Conservation (phyloP, 2,329 filamentous ascomycete species). For the Claviceps sp. region DNA sequence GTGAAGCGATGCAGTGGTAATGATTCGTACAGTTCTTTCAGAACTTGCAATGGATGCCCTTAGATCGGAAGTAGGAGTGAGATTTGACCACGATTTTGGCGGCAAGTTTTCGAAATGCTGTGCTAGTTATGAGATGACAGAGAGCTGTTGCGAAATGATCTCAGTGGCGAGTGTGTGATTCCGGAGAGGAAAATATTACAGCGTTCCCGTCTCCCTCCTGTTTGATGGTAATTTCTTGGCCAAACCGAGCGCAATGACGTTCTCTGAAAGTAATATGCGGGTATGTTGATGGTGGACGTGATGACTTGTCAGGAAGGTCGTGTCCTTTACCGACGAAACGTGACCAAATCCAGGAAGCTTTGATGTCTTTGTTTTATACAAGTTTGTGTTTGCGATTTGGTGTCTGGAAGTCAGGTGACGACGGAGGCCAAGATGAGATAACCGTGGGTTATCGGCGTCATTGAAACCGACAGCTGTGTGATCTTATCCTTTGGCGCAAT, state of each 20-base stretch:
- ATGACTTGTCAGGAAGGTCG: background rate
- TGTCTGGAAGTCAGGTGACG: constrained; percentile 29
- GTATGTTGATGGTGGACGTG: background rate
- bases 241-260: constrained; percentile 4
- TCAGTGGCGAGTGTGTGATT: background rate
- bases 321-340: background rate
- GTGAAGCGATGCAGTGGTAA: constrained; percentile 2
- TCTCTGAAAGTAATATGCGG: background rate
- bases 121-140: background rate
- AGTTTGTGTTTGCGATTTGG: background rate
- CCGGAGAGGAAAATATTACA: background rate
- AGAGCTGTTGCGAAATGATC: background rate
- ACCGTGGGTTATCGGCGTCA: constrained; percentile 45
- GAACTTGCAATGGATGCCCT: background rate
- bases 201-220: background rate
- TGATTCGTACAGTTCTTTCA: background rate
- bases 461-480: constrained; percentile 18
- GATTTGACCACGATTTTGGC: background rate
- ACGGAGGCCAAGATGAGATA: constrained; percentile 43
- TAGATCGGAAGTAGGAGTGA: background rate
- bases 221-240: background rate
- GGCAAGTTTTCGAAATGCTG: background rate
- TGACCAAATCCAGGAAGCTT: background rate
- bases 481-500: background rate
- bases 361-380: background rate